Evolutionary conservation across 225 moss, liverwort and hornwort genomes (phyloP).

Genomic region (Climacium dendroides): DNA sequence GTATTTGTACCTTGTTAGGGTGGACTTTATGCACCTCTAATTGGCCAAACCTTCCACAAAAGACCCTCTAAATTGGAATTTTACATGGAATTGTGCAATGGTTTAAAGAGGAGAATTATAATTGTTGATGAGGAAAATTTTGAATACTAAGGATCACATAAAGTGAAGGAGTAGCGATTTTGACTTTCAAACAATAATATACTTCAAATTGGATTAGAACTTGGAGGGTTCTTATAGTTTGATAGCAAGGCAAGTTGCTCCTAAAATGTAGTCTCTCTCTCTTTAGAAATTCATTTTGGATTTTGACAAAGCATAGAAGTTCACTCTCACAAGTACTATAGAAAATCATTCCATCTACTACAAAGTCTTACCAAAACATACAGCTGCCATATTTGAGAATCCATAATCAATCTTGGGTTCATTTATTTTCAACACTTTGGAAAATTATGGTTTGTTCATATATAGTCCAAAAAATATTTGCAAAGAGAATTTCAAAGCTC

Average conservation of each 20-base stretch:
- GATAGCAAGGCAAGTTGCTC: neutral
- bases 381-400: neutral
- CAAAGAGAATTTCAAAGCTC: rapidly evolving
- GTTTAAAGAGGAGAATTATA: neutral
- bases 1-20: neutral
- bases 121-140: neutral
- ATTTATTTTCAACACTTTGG: neutral
- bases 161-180: neutral
- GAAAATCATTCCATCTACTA: neutral
- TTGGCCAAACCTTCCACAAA: neutral
- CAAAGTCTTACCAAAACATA: neutral
- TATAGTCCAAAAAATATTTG: neutral
- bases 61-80: neutral
- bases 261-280: rapidly evolving
- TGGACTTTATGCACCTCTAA: neutral
- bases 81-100: neutral
- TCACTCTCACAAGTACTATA: rapidly evolving
- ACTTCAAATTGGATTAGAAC: neutral
- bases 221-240: neutral
- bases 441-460: neutral
- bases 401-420: neutral
- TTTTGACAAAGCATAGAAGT: rapidly evolving
- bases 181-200: neutral
- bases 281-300: neutral
- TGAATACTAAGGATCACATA: rapidly evolving